phyloP scores from a whole-genome alignment of 2,329 filamentous ascomycete genomes.

The Botrytis porri region DNA sequence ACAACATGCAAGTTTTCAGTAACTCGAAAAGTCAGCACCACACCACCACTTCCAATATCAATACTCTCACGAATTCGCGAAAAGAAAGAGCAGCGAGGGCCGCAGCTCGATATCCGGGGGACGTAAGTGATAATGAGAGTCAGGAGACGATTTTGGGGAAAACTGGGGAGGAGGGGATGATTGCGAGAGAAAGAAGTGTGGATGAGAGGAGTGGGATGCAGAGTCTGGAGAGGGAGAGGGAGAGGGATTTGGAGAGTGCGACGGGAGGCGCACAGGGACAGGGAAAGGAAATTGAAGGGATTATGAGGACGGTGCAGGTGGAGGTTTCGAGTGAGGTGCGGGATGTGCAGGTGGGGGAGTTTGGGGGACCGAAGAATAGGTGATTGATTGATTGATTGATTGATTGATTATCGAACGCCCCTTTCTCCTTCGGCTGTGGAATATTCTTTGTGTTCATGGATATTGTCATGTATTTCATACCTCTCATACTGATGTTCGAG shows the following conservation, averaged over 20 bases:
- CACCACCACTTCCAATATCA: background rate
- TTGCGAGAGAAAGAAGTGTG: background rate
- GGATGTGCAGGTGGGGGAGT: background rate
- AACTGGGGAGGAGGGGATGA: too few species aligned
- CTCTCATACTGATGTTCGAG: background rate
- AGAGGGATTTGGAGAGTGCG: background rate
- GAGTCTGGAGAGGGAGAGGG: background rate
- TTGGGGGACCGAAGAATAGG: background rate
- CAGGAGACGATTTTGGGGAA: conserved; percentile 10
- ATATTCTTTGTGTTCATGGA: background rate
- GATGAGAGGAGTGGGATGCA: background rate
- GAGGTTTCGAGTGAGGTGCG: background rate
- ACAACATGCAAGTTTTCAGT: conserved; percentile 10
- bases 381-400: background rate
- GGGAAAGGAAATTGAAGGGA: background rate
- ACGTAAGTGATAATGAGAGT: conserved; percentile 7
- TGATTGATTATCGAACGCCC: background rate
- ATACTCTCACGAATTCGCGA: background rate
- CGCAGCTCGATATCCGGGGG: background rate
- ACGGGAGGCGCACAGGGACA: too few species aligned
- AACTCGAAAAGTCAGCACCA: background rate
- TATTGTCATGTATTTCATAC: background rate
- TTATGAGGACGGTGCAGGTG: conserved; percentile 1
- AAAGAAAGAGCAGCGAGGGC: background rate
- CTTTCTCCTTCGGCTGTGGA: background rate